These are phyloP conservation scores for Acer campestre DNA, from an alignment of 345 rosid genomes.

Conservation along the genomic window DNA sequence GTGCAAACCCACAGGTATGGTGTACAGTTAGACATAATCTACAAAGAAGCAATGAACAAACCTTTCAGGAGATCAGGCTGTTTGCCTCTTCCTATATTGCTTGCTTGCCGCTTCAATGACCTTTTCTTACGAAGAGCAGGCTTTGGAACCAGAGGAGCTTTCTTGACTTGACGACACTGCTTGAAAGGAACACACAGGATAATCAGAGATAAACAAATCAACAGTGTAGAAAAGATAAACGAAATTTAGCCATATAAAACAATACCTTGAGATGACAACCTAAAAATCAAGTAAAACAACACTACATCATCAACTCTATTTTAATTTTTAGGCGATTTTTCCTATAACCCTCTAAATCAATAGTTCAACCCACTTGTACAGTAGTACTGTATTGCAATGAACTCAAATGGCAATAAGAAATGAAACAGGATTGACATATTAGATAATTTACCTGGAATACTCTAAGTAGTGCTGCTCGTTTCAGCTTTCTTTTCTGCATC, in stretches of 20 bases:
- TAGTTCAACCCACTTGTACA: not conserved
- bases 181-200: constrained; percentile 19
- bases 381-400: not conserved
- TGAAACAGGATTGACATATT: not conserved
- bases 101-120: constrained; percentile 72
- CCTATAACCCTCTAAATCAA: not conserved
- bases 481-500: constrained; percentile 73
- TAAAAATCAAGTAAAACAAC: not conserved
- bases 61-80: constrained; percentile 57
- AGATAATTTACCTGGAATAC: constrained; percentile 78
- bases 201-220: constrained; percentile 11
- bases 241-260: not conserved
- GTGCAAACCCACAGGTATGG: too few relatives aligned
- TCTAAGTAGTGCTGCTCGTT: constrained; percentile 58
- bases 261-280: not conserved
- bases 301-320: not conserved
- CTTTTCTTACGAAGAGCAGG: constrained; percentile 73
- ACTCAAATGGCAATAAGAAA: not conserved
- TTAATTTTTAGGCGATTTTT: not conserved
- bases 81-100: constrained; percentile 76
- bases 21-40: not conserved
- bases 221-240: not conserved
- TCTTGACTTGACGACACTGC: constrained; percentile 67
- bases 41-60: constrained; percentile 24
- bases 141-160: constrained; percentile 56